A percentile compares a stretch with the other conserved stretches of the same genome.
Conservation (phyloP, 1,284 basidiomycete species). For the Boletus sp. region DNA sequence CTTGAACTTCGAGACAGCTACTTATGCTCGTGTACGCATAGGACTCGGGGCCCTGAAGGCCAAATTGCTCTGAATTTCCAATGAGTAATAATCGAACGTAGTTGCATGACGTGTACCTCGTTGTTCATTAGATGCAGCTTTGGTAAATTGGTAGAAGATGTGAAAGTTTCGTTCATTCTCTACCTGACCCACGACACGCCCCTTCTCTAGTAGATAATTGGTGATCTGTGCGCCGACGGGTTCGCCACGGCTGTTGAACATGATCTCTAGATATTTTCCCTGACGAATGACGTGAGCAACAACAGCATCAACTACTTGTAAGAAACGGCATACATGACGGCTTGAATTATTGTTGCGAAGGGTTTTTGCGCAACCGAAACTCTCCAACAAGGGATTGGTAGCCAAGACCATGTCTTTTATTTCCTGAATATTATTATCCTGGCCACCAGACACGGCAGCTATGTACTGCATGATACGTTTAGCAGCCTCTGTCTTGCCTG, state of each 20-base stretch:
- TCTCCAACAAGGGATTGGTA: conserved; percentile 96
- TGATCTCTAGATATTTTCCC: conserved; percentile 99
- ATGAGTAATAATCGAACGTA: conserved; percentile 14
- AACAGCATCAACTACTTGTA: neutral
- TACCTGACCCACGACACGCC: conserved; percentile 95
- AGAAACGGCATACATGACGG: conserved; percentile 74
- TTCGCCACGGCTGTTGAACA: conserved; percentile 92
- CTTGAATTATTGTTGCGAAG: conserved; percentile 98
- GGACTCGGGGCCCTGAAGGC: conserved; percentile 94
- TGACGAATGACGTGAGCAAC: conserved; percentile 33
- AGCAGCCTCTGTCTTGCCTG: conserved; percentile 95
- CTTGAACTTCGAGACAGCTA: conserved; percentile 87
- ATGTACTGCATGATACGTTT: conserved; percentile 99
- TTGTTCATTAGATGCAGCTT: conserved; percentile 86
- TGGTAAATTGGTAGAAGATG: conserved; percentile 99
- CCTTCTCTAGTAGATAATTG: conserved; percentile 97
- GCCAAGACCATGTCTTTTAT: conserved; percentile 99
- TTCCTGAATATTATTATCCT: conserved; percentile 85
- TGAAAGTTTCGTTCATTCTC: conserved; percentile 97
- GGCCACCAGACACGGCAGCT: conserved; percentile 89
- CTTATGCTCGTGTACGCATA: conserved; percentile 93
- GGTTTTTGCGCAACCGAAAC: conserved; percentile 99
- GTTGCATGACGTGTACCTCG: conserved; percentile 53
- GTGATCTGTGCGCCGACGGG: conserved; percentile 98
- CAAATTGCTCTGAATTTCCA: conserved; percentile 75